Evolutionary conservation across 139 green algal genomes (phyloP).

Genomic region (Coelastrella sp.): DNA sequence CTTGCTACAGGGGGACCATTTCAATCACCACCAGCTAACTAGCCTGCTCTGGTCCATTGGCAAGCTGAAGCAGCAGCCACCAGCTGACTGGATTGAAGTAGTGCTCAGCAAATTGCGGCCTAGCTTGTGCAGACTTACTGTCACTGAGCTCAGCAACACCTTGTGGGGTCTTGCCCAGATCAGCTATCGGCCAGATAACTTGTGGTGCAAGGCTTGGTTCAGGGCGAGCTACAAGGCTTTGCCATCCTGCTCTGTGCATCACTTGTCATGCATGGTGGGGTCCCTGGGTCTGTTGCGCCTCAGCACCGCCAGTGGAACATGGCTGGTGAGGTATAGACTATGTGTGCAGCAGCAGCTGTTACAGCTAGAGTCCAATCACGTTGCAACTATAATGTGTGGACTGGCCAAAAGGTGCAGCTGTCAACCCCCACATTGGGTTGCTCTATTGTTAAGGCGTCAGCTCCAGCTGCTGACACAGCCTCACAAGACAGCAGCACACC

Average conservation of each 20-base stretch:
- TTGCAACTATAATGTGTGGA: conserved; percentile 24
- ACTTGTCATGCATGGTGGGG: conserved; percentile 5
- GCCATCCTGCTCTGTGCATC: neutral
- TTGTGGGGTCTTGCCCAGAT: conserved; percentile 30
- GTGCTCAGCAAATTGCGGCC: conserved; percentile 24
- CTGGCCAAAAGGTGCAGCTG: neutral
- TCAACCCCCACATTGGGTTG: conserved; percentile 32
- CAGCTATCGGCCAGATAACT: neutral
- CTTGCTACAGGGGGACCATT: neutral
- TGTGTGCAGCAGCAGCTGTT: conserved; percentile 9
- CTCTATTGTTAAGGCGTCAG: conserved; percentile 1
- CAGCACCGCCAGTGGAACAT: neutral
- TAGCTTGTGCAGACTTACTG: neutral
- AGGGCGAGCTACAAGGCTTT: neutral
- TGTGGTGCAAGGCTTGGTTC: conserved; percentile 15
- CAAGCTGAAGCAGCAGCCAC: conserved; percentile 19
- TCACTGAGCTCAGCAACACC: conserved; percentile 13
- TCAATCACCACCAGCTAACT: conserved; percentile 38
- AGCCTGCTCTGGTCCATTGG: conserved; percentile 28
- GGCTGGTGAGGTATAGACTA: neutral
- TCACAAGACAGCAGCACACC: neutral
- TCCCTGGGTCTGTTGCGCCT: conserved; percentile 17
- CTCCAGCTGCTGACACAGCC: conserved; percentile 3
- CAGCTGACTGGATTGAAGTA: neutral
- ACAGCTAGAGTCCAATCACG: neutral